Percentiles rank a stretch among this genome's conserved stretches.
These are phyloP conservation scores for Roridomyces roridus DNA, from an alignment of 768 basidiomycete species.

Conservation along the genomic window DNA sequence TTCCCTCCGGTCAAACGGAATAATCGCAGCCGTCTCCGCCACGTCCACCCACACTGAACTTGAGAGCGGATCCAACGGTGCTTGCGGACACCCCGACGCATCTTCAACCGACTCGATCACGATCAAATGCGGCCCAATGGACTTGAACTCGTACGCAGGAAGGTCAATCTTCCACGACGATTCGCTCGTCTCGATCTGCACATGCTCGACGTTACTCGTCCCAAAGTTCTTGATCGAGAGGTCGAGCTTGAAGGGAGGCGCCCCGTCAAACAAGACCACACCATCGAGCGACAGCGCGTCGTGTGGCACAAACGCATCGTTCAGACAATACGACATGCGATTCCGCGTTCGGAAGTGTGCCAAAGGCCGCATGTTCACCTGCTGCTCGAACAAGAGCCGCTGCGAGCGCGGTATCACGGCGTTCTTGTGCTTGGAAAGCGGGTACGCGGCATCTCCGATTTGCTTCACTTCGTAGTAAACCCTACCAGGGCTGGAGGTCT, in stretches of 20 bases:
- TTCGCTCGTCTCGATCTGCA: constrained; percentile 55
- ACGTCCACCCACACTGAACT: constrained; percentile 87
- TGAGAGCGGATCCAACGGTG: constrained; percentile 62
- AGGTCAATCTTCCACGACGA: constrained; percentile 74
- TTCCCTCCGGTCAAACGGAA: constrained; percentile 77
- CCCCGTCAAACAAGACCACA: constrained; percentile 74
- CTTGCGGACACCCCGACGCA: constrained; percentile 81
- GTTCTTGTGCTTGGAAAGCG: constrained; percentile 69
- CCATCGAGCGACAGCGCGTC: constrained; percentile 63
- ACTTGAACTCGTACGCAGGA: constrained; percentile 74
- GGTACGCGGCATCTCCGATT: constrained; percentile 86
- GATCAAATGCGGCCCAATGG: constrained; percentile 83
- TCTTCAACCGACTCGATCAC: constrained; percentile 82
- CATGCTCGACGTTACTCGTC: constrained; percentile 65
- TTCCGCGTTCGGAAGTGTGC: constrained; percentile 76
- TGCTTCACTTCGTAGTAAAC: constrained; percentile 92
- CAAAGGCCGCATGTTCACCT: constrained; percentile 80
- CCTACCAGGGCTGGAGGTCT: constrained; percentile 76
- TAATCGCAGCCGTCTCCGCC: constrained; percentile 94
- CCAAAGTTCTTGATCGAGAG: constrained; percentile 80
- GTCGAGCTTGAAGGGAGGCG: constrained; percentile 83
- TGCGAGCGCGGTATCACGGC: constrained; percentile 70
- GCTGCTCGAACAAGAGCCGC: constrained; percentile 83
- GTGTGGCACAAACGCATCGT: constrained; percentile 65
- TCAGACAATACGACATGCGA: constrained; percentile 76